A percentile compares a stretch with the other conserved stretches of the same genome.
Conservation (phyloP, 2,329 filamentous ascomycete genomes). For the Aspergillus sp. region DNA sequence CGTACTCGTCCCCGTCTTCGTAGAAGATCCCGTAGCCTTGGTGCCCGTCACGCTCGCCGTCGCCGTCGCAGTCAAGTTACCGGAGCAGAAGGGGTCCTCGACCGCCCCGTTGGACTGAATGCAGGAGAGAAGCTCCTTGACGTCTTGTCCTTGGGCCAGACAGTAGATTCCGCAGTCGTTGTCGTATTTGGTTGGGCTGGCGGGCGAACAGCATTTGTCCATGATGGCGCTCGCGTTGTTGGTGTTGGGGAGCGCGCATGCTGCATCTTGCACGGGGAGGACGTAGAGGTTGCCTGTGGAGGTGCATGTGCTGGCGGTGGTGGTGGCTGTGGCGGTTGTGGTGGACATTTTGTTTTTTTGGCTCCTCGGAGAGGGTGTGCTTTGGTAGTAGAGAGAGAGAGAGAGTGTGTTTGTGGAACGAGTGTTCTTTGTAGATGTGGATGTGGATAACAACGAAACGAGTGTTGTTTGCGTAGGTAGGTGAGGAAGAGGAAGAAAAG, state of each 20-base stretch:
- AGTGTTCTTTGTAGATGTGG: not conserved
- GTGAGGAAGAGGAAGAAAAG: not conserved
- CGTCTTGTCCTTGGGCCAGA: constrained; percentile 44
- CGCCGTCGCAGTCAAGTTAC: constrained; percentile 39
- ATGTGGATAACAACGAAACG: not conserved
- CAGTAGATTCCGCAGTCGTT: constrained; percentile 56
- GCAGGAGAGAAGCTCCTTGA: constrained; percentile 42
- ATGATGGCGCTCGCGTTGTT: constrained; percentile 48
- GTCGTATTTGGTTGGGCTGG: constrained; percentile 50
- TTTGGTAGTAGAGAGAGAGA: not conserved
- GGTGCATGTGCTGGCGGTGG: constrained; percentile 18
- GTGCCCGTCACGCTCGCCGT: constrained; percentile 38
- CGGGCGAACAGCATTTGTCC: constrained; percentile 49
- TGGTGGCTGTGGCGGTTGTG: constrained; percentile 24
- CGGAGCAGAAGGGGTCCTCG: constrained; percentile 50
- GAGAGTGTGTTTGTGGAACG: not conserved
- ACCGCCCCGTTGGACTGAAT: constrained; percentile 43
- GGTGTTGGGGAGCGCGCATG: constrained; percentile 47
- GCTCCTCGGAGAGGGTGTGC: too few species aligned
- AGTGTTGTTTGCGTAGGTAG: not conserved
- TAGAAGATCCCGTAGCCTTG: constrained; percentile 27
- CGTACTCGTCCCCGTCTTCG: not conserved
- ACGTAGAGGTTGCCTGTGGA: constrained; percentile 41
- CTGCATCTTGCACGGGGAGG: constrained; percentile 48
- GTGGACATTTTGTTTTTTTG: constrained; percentile 22